These are phyloP conservation scores for Waltiozyma sp. DNA, from an alignment of 1,139 yeast species.

Conservation along the genomic window DNA sequence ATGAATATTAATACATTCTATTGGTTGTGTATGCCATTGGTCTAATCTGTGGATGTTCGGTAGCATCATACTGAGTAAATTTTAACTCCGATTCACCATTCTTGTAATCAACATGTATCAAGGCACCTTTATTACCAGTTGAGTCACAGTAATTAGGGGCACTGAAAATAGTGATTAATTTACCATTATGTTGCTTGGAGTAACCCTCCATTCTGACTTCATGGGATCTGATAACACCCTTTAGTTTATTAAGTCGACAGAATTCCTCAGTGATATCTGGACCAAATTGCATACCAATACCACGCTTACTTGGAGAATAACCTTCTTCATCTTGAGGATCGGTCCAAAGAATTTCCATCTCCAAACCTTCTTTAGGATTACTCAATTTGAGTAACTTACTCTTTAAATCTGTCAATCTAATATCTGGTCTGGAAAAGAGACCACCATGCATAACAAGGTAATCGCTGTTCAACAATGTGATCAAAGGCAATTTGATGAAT, in stretches of 20 bases:
- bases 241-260: slow-evolving; percentile 58
- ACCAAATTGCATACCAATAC: slow-evolving; percentile 93
- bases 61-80: slow-evolving; percentile 48
- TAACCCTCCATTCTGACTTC: slow-evolving; percentile 92
- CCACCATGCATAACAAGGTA: slow-evolving; percentile 96
- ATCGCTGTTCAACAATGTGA: slow-evolving; percentile 64
- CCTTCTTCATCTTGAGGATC: slow-evolving; percentile 83
- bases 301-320: slow-evolving; percentile 82
- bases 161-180: slow-evolving; percentile 82
- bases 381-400: slow-evolving; percentile 31
- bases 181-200: slow-evolving; percentile 77
- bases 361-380: slow-evolving; percentile 79
- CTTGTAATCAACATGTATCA: slow-evolving; percentile 20
- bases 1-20: background rate
- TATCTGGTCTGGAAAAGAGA: slow-evolving; percentile 65
- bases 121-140: slow-evolving; percentile 86
- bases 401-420: slow-evolving; percentile 57
- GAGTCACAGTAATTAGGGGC: slow-evolving; percentile 97
- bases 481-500: slow-evolving; percentile 79
- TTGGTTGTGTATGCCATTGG: slow-evolving; percentile 88
- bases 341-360: slow-evolving; percentile 96
- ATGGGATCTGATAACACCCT: slow-evolving; percentile 84
- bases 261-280: slow-evolving; percentile 84
- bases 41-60: slow-evolving; percentile 79
- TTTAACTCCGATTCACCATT: slow-evolving; percentile 4